Evolutionary conservation across 2,329 filamentous ascomycete species (phyloP).

Genomic region (Penicillium sp.): DNA sequence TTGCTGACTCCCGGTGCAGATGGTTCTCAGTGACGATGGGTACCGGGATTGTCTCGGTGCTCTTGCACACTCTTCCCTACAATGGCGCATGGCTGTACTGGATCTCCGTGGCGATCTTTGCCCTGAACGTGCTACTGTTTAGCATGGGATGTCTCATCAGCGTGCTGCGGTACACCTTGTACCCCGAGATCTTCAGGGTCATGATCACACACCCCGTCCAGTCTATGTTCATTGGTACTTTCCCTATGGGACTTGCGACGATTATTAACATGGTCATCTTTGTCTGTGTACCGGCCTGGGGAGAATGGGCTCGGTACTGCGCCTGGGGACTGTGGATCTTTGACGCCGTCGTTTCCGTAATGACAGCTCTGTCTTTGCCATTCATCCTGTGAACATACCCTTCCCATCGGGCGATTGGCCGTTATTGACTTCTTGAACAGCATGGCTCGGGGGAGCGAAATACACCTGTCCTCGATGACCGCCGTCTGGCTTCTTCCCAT

Average conservation of each 20-base stretch:
- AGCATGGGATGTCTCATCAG: conserved; percentile 47
- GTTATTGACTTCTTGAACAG: conserved; percentile 9
- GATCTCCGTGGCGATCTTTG: conserved; percentile 39
- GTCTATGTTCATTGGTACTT: conserved; percentile 65
- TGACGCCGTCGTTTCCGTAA: conserved; percentile 53
- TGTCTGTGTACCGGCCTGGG: conserved; percentile 61
- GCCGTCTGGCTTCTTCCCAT: conserved; percentile 66
- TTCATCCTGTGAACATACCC: conserved; percentile 52
- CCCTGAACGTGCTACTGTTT: conserved; percentile 39
- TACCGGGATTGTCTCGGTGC: conserved; percentile 43
- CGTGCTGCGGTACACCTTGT: conserved; percentile 60
- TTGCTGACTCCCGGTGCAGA: conserved; percentile 21
- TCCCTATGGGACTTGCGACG: conserved; percentile 67
- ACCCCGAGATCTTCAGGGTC: conserved; percentile 62
- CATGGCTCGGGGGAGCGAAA: conserved; percentile 24
- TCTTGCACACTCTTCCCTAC: conserved; percentile 40
- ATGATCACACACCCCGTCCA: conserved; percentile 67
- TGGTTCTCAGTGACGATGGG: conserved; percentile 46
- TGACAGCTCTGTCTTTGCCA: conserved; percentile 55
- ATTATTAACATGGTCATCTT: conserved; percentile 65
- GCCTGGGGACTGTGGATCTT: conserved; percentile 61
- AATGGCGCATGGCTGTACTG: conserved; percentile 41
- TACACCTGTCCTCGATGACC: conserved; percentile 57
- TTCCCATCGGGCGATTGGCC: background rate
- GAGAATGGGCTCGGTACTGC: conserved; percentile 53